These are phyloP conservation scores for Helminthosporium solani DNA, from an alignment of 2,329 filamentous ascomycete genomes.

Conservation along the genomic window DNA sequence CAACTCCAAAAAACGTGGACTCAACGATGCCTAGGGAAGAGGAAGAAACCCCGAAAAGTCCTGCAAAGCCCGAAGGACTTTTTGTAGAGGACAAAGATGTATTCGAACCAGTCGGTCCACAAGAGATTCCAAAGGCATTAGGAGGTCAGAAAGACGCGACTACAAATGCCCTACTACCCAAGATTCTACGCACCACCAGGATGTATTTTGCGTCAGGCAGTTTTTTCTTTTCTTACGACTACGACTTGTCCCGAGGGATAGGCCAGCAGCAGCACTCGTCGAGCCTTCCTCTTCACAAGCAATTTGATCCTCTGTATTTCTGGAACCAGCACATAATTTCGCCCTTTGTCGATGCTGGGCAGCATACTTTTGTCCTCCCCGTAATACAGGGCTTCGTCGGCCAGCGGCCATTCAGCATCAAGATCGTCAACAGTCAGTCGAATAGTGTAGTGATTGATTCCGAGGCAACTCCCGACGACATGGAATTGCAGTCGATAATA, in stretches of 20 bases:
- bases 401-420: slow-evolving; percentile 76
- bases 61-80: slow-evolving; percentile 21
- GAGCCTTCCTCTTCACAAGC: slow-evolving; percentile 65
- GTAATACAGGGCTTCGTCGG: slow-evolving; percentile 94
- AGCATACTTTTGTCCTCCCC: slow-evolving; percentile 72
- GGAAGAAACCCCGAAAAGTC: slow-evolving; percentile 20
- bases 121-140: slow-evolving; percentile 39
- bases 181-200: slow-evolving; percentile 78
- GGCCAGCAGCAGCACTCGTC: slow-evolving; percentile 44
- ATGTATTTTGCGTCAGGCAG: slow-evolving; percentile 80
- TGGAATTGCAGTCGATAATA: slow-evolving; percentile 35
- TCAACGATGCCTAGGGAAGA: slow-evolving; percentile 28
- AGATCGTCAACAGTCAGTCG: slow-evolving; percentile 45
- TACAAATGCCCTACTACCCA: slow-evolving; percentile 64
- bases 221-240: slow-evolving; percentile 94
- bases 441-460: slow-evolving; percentile 39
- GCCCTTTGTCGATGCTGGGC: slow-evolving; percentile 72
- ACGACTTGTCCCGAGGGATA: slow-evolving; percentile 77
- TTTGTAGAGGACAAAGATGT: slow-evolving; percentile 22
- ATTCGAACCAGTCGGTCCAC: slow-evolving; percentile 26
- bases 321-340: slow-evolving; percentile 81
- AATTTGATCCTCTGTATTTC: slow-evolving; percentile 78
- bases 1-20: slow-evolving; percentile 35
- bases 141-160: slow-evolving; percentile 34
- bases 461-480: slow-evolving; percentile 36